Percentiles rank a stretch among this genome's conserved stretches.
phyloP scores from a whole-genome alignment of 2,329 filamentous ascomycete genomes.

The Aspergillus aculeatus region DNA sequence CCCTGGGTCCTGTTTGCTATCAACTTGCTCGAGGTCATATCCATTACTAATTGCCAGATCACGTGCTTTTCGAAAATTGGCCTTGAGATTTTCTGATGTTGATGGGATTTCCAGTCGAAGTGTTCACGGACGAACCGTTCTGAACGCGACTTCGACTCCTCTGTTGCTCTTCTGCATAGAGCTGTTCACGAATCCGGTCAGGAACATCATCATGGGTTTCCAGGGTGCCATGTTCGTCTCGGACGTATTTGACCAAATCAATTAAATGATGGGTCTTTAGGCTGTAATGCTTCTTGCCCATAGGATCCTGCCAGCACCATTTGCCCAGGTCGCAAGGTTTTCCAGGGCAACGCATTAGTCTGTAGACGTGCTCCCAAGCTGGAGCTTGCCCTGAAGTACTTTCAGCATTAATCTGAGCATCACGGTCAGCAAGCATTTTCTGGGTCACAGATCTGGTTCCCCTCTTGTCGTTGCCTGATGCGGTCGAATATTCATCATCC shows the following conservation, averaged over 20 bases:
- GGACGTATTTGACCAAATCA: conserved; percentile 28
- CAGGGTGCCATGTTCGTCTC: conserved; percentile 13
- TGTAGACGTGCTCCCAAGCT: conserved; percentile 32
- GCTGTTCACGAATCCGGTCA: conserved; percentile 8
- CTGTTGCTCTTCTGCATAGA: conserved; percentile 20
- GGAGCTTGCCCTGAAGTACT: conserved; percentile 23
- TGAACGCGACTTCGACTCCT: background rate
- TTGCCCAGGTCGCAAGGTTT: conserved; percentile 25
- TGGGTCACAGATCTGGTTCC: conserved; percentile 19
- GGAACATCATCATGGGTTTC: conserved; percentile 16
- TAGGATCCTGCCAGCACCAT: conserved; percentile 35
- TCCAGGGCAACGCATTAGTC: conserved; percentile 31
- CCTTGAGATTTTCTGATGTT: conserved; percentile 13
- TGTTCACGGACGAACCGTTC: background rate
- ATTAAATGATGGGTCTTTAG: conserved; percentile 31
- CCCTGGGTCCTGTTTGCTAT: conserved; percentile 27
- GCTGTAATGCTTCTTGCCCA: conserved; percentile 35
- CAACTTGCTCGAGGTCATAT: conserved; percentile 30
- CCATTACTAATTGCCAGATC: conserved; percentile 24
- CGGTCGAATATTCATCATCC: conserved; percentile 11
- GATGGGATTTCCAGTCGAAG: background rate
- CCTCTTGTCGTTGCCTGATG: conserved; percentile 16
- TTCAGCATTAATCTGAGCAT: conserved; percentile 25
- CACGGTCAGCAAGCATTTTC: conserved; percentile 27
- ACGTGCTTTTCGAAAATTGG: conserved; percentile 24